phyloP scores from a whole-genome alignment of 495 filamentous ascomycete species.

The Hyphodiscus hymeniophilus region DNA sequence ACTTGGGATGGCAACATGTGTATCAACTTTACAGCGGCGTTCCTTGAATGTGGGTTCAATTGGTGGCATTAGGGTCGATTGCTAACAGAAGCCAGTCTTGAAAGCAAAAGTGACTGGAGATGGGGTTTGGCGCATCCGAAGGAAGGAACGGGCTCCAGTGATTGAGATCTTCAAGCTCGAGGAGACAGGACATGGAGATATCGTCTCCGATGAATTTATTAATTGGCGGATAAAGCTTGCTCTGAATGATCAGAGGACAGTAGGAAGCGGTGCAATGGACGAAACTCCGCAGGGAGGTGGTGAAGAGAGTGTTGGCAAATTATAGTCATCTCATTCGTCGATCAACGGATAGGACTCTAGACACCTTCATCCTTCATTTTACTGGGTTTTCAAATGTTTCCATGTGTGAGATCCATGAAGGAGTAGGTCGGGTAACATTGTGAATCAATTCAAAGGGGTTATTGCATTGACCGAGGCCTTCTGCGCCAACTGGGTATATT shows the following conservation, averaged over 20 bases:
- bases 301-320: neutral
- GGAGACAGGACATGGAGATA: conserved; percentile 64
- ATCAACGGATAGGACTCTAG: neutral
- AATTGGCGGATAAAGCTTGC: conserved; percentile 56
- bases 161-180: conserved; percentile 69
- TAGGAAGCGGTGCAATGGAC: too few relatives aligned
- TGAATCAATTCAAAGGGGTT: too few relatives aligned
- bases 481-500: too few relatives aligned
- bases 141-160: conserved; percentile 39
- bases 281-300: neutral
- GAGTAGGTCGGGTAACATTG: too few relatives aligned
- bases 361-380: neutral
- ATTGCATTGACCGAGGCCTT: too few relatives aligned
- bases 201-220: conserved; percentile 69
- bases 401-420: too few relatives aligned
- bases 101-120: conserved; percentile 56
- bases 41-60: conserved; percentile 50
- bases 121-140: conserved; percentile 77
- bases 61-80: neutral
- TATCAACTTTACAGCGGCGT: conserved; percentile 74
- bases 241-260: neutral
- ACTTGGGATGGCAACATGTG: conserved; percentile 86
- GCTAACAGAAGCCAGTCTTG: conserved; percentile 30
- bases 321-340: neutral
- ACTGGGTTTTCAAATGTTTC: too few relatives aligned